Base-by-base conservation (phyloP, 2,329 filamentous ascomycete genomes). In the Fonsecaea monophora region DNA sequence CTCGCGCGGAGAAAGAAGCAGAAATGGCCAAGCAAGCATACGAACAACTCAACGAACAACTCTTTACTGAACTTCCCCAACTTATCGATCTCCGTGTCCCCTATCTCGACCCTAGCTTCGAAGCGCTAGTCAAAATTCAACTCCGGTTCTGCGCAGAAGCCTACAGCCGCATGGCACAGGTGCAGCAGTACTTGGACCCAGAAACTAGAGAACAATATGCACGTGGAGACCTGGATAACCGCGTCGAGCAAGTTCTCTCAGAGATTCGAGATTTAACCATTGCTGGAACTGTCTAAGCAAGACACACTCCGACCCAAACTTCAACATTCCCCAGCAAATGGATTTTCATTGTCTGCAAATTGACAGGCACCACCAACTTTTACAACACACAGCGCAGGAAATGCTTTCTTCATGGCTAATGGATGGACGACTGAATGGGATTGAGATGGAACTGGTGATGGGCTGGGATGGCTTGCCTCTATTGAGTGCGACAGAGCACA, bases 41-140 rank as follows among this genome's bases (percentile, higher is more conserved):
- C 83, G 95, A 99, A 78, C 92, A 96, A 80, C 85, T 99, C 74
- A 99, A 99, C 81, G 94, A 98, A 75, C 96, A 98, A 79, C 87
- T 99, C 60, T 96, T 92, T 74, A 90, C 88, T 62, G 95, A 99
- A 82, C 82, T 99, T 62, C 95, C 95, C 1, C 94, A 98, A 80
- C 86, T 99, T 61, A 98, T 99, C 78, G 95, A 99, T 77, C 86
- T 99, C 68, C 91, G 95, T 64, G 95, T 99, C 13, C 96, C 96
- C 0, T 99, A 99, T 77, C 87, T 99, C 65, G 95, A 99, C 75
- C 96, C 96, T 0, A 94, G 90, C 69, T 99, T 99, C 77, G 95
- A 99, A 81, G 95, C 96, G 0, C 88, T 99, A 60, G 95, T 99
- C 78, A 99, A 99, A 85, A 99, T 99, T 73, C 95, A 99, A 82